Evolutionary conservation across 495 filamentous ascomycete species (phyloP), one percentile per base, ranked within the genome.

Genomic region (Aspergillus coremiiformis): DNA sequence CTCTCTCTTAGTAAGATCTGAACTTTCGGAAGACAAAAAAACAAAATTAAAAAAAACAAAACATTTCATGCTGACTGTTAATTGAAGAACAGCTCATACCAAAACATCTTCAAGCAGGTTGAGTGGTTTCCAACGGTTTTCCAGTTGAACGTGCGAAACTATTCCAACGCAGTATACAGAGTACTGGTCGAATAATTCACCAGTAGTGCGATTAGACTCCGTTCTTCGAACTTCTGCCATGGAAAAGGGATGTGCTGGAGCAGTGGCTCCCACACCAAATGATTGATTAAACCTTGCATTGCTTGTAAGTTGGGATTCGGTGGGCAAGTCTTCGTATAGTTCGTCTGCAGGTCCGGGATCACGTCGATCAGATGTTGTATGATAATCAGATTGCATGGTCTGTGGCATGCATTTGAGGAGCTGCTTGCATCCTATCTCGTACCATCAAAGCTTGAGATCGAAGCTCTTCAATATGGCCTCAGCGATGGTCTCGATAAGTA

Each of bases 381-480:
- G 30, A 37, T 24, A 2, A 22, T 19, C 20, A 8, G 35, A 1
- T 23, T 14, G 22, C 42, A 1, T 14, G 1, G 22, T 15, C 15
- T 7, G 42, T 27, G 21, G n/a, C 10, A 22, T 26, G n/a, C 10
- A 22, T 26, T 35, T 14, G 32, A 15, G 32, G 32, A 15, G 14
- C n/a, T 3, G 22, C 6, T 6, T 12, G n/a, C 3, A 10, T 27
- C 5, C 44, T 29, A 11, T 44, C 32, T 37, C 49, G 53, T 3
- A 50, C 44, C 5, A 20, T 20, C 24, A 62, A 53, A 33, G 56
- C 54, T 37, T 52, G 48, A 3, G 24, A 47, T 10, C 39, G 44
- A 14, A 63, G 39, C 10, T 57, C 54, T 23, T 59, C 54, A 24
- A 63, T 57, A 21, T 55, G 33, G 7, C 7, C 30, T 57, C 60